These are phyloP conservation scores for Monosporascus sp. DNA, from an alignment of 2,329 filamentous ascomycete species.

Conservation along the genomic window DNA sequence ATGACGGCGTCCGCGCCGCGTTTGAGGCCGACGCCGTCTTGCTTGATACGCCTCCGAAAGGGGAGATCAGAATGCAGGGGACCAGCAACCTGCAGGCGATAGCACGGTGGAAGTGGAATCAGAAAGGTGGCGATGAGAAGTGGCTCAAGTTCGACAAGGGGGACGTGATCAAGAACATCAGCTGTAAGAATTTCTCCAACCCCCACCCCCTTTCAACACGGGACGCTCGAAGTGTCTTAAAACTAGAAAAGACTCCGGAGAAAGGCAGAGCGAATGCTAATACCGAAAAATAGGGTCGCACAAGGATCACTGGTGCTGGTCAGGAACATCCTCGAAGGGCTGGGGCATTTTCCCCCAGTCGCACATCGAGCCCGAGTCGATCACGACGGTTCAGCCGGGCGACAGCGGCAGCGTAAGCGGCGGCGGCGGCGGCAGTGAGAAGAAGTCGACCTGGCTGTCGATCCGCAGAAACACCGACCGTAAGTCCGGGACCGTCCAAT, in stretches of 20 bases:
- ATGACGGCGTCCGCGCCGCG: slow-evolving; percentile 46
- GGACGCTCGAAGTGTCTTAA: neutral
- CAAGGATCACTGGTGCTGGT: slow-evolving; percentile 30
- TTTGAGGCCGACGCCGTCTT: slow-evolving; percentile 45
- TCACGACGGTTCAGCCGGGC: slow-evolving; percentile 19
- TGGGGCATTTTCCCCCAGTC: slow-evolving; percentile 29
- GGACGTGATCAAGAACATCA: slow-evolving; percentile 60
- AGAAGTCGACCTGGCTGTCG: slow-evolving; percentile 24
- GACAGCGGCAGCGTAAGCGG: slow-evolving; percentile 20
- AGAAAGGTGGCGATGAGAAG: slow-evolving; percentile 37
- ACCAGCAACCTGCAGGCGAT: slow-evolving; percentile 43
- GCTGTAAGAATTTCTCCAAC: slow-evolving; percentile 19
- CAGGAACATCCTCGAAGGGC: slow-evolving; percentile 26
- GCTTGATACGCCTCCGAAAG: slow-evolving; percentile 41
- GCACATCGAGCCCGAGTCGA: slow-evolving; percentile 24
- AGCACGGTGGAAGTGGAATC: slow-evolving; percentile 49
- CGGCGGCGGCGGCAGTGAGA: slow-evolving; percentile 25
- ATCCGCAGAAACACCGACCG: slow-evolving; percentile 19
- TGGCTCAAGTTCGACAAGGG: slow-evolving; percentile 62
- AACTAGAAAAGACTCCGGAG: too few relatives aligned
- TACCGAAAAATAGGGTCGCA: slow-evolving; percentile 20
- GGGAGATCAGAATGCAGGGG: slow-evolving; percentile 41
- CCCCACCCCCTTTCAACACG: too few relatives aligned
- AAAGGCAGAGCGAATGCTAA: too few relatives aligned
- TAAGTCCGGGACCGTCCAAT: slow-evolving; percentile 11